A percentile compares a stretch with the other conserved stretches of the same genome.
phyloP scores from a whole-genome alignment of 1,284 basidiomycete species.

The Phellinidium pouzarii region DNA sequence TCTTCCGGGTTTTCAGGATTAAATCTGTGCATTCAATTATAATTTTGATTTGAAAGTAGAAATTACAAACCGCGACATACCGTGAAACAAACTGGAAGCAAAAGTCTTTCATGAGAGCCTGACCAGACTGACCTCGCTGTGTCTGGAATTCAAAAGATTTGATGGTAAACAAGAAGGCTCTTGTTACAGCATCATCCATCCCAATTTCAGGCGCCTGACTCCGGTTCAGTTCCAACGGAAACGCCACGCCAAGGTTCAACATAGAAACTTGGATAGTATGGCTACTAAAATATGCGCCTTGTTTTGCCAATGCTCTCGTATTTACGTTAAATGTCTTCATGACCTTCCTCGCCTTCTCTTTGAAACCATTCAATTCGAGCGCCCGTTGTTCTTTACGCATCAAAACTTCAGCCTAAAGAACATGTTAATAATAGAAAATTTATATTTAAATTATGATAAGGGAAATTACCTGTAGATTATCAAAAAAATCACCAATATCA shows the following conservation, averaged over 20 bases:
- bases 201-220: constrained; percentile 13
- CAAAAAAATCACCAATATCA: constrained; percentile 81
- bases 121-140: constrained; percentile 71
- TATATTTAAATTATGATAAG: not conserved
- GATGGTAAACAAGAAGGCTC: constrained; percentile 81
- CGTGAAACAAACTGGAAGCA: constrained; percentile 79
- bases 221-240: constrained; percentile 60
- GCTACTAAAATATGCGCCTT: constrained; percentile 45
- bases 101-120: constrained; percentile 63
- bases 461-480: constrained; percentile 63
- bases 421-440: constrained; percentile 5
- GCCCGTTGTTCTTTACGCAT: constrained; percentile 67
- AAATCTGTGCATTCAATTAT: constrained; percentile 48
- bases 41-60: not conserved
- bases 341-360: constrained; percentile 68
- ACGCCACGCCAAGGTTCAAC: constrained; percentile 74
- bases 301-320: constrained; percentile 36
- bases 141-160: constrained; percentile 67
- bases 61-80: constrained; percentile 34
- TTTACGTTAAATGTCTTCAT: constrained; percentile 68
- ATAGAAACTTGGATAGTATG: constrained; percentile 61
- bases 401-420: constrained; percentile 60
- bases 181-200: constrained; percentile 38
- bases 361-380: constrained; percentile 73
- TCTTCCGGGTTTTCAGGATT: constrained; percentile 62